phyloP scores from a whole-genome alignment of 768 basidiomycete species.

The Arthromyces matolae region DNA sequence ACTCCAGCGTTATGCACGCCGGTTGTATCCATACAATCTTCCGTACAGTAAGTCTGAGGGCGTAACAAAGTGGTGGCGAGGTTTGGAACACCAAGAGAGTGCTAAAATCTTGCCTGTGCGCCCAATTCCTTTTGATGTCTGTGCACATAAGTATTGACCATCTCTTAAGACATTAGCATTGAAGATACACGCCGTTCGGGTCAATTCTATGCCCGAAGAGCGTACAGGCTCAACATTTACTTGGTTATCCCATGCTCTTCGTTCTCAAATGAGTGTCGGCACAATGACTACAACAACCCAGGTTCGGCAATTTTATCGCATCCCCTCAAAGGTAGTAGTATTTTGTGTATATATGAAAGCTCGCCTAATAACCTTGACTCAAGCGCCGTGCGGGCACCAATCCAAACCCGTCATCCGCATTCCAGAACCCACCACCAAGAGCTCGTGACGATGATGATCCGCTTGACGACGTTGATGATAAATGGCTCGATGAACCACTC shows the following conservation, averaged over 20 bases:
- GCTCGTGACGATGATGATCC: neutral
- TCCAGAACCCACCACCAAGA: neutral
- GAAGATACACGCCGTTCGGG: conserved; percentile 25
- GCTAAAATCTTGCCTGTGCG: conserved; percentile 24
- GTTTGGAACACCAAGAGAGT: too few relatives aligned
- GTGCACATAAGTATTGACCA: neutral
- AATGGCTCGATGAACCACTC: conserved; percentile 2
- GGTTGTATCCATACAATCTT: too few relatives aligned
- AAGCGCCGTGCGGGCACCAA: neutral
- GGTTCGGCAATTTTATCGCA: conserved; percentile 19
- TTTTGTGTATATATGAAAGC: neutral
- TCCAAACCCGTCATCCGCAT: neutral
- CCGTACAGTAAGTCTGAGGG: too few relatives aligned
- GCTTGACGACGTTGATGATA: neutral
- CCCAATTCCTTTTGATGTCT: neutral
- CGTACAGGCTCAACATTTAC: conserved; percentile 31
- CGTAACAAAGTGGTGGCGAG: too few relatives aligned
- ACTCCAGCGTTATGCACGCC: too few relatives aligned
- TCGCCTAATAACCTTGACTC: neutral
- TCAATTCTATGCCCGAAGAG: conserved; percentile 33
- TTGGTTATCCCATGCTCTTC: conserved; percentile 27
- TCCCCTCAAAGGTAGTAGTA: conserved; percentile 11
- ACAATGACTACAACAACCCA: conserved; percentile 15
- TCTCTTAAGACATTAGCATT: conserved; percentile 19
- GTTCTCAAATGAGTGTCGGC: conserved; percentile 3